Base-by-base conservation (phyloP, 805 yeast genomes). In the Barnettozyma siamensis region DNA sequence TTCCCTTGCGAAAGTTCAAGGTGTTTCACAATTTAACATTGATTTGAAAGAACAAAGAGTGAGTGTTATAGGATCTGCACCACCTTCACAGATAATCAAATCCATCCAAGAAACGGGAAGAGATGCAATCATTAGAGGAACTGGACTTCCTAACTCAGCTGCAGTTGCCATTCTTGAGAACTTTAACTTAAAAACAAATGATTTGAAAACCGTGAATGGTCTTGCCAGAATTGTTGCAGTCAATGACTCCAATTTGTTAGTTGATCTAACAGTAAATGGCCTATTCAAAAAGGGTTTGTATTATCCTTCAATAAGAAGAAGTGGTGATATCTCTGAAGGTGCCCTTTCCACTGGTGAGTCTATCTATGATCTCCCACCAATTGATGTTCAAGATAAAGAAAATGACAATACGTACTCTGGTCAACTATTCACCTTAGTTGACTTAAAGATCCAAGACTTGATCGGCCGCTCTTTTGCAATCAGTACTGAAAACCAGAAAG, bases 111-210 rank as follows among this genome's bases (percentile, higher is more conserved):
- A 56, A 2, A 78, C 81, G 3, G 96, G 97, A 1, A 76, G 79
- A 48, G 97, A 91, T 56, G 96, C 96, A 4, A 86, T 91, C 48
- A 83, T 91, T 19, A 71, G 98, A 45, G 98, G 98, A 7, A 78
- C 96, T 0, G 97, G 97, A 3, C 72, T 69, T 43, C 82, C 94
- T 15, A 82, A 89, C 59, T 74, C 85, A 16, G 95, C 97, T 1
- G 96, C 96, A 0, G 98, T 89, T 26, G 79, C 93, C 49, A 89
- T 89, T 36, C 63, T 89, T 42, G 98, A 91, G 58, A 73, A 83
- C 16, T 83, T 82, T 52, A 76, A 69, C 37, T 29, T 37, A 15
- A 64, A 66, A 2, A 45, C 55, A n/a, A 58, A 51, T 28, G 29
- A 26, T 3, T 31, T 37, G 8, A 64, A 63, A 21, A 85, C 89